Evolutionary conservation across 1,139 yeast genomes (phyloP).

Genomic region (Casaregolazyma lundiana): DNA sequence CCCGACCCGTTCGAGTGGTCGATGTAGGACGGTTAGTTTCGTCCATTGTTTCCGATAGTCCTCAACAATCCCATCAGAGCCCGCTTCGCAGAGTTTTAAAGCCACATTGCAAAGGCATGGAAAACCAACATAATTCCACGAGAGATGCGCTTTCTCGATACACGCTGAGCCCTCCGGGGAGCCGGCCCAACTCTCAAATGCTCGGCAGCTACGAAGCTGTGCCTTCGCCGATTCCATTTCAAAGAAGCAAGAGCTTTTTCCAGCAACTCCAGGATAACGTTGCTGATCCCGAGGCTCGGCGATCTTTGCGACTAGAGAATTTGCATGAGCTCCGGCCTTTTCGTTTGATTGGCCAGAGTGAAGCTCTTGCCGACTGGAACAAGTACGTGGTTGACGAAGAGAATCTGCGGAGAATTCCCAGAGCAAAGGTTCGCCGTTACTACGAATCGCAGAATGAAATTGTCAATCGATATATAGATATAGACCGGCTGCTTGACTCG

Average conservation of each 20-base stretch:
- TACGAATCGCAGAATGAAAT: slow-evolving; percentile 50
- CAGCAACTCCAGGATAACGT: slow-evolving; percentile 8
- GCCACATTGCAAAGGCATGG: neutral
- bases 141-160: neutral
- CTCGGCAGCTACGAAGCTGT: slow-evolving; percentile 5
- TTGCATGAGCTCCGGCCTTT: slow-evolving; percentile 50
- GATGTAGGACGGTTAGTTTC: neutral
- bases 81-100: neutral
- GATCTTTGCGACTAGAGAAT: slow-evolving; percentile 19
- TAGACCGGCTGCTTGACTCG: slow-evolving; percentile 65
- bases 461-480: slow-evolving; percentile 53
- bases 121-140: neutral
- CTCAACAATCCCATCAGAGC: neutral
- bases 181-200: neutral
- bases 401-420: slow-evolving; percentile 29
- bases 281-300: neutral
- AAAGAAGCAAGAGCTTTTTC: slow-evolving; percentile 10
- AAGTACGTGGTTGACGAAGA: slow-evolving; percentile 25
- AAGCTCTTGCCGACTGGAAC: slow-evolving; percentile 50
- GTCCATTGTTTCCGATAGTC: neutral
- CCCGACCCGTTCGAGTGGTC: neutral
- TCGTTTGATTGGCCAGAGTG: slow-evolving; percentile 51
- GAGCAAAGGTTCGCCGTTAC: slow-evolving; percentile 24
- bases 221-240: slow-evolving; percentile 5
- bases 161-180: neutral